Percentiles rank a stretch among this genome's conserved stretches.
Conservation (phyloP, 371 early-diverging fungal genomes). For the Entomophthora muscae region DNA sequence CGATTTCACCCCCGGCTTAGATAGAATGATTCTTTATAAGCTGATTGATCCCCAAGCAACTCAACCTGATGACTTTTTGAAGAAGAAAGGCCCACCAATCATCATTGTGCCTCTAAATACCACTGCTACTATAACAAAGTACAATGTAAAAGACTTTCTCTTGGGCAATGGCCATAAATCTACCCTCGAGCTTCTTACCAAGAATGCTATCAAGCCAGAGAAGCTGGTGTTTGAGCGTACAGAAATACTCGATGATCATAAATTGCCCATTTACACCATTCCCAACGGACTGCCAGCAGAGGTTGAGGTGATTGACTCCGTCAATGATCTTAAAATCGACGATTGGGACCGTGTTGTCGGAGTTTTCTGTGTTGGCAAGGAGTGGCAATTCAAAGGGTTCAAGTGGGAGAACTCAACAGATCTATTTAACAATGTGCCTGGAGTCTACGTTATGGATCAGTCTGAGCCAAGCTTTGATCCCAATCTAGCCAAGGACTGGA, state of each 20-base stretch:
- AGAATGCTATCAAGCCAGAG: not conserved
- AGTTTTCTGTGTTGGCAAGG: conserved; percentile 74
- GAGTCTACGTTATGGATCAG: conserved; percentile 58
- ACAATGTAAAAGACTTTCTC: conserved; percentile 65
- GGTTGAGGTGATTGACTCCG: conserved; percentile 41
- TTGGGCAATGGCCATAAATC: conserved; percentile 33
- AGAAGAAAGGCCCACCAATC: conserved; percentile 27
- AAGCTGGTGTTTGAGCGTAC: not conserved
- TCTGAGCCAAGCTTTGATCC: conserved; percentile 29
- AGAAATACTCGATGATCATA: not conserved
- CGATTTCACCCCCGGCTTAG: not conserved
- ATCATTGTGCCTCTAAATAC: conserved; percentile 77
- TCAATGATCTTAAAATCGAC: conserved; percentile 36
- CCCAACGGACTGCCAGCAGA: not conserved
- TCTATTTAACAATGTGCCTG: conserved; percentile 57
- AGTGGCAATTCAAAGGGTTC: conserved; percentile 89
- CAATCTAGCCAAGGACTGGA: not conserved
- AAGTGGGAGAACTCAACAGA: conserved; percentile 63
- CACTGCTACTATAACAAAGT: conserved; percentile 62
- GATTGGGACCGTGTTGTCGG: conserved; percentile 80
- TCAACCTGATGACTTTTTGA: not conserved
- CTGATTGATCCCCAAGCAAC: not conserved
- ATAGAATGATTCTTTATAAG: not conserved
- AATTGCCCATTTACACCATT: not conserved
- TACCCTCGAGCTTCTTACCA: not conserved